These are phyloP conservation scores for Alternaria triticina DNA, from an alignment of 2,329 filamentous ascomycete genomes.

Conservation along the genomic window DNA sequence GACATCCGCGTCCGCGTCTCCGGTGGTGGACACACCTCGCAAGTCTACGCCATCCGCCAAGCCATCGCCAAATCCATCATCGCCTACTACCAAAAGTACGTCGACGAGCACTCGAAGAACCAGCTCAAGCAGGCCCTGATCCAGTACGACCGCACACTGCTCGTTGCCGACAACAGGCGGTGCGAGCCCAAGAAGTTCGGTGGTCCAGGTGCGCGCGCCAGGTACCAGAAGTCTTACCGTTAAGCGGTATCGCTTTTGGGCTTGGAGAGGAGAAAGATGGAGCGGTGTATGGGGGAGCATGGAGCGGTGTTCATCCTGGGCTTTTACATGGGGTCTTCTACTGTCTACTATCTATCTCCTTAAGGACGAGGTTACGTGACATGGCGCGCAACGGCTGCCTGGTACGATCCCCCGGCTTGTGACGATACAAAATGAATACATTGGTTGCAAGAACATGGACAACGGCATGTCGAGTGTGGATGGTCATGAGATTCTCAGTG, in stretches of 20 bases:
- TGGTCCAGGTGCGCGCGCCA: conserved; percentile 90
- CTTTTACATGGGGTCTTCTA: conserved; percentile 43
- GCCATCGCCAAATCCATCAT: conserved; percentile 96
- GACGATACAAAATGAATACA: conserved; percentile 51
- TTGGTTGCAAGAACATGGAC: conserved; percentile 43
- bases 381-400: conserved; percentile 36
- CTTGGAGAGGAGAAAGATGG: conserved; percentile 9
- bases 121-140: conserved; percentile 96
- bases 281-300: conserved; percentile 35
- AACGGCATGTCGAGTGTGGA: background rate
- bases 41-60: conserved; percentile 98
- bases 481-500: background rate
- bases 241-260: conserved; percentile 59
- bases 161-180: conserved; percentile 98
- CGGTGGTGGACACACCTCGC: conserved; percentile 96
- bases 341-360: conserved; percentile 24
- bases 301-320: conserved; percentile 48
- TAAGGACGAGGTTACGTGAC: conserved; percentile 33
- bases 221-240: conserved; percentile 99
- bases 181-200: conserved; percentile 99
- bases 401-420: conserved; percentile 42
- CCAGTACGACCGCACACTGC: conserved; percentile 94
- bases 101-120: conserved; percentile 99
- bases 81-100: conserved; percentile 99
- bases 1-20: conserved; percentile 97